Base-by-base conservation (phyloP, 2,329 filamentous ascomycete species). In the Aureobasidium sp. region DNA sequence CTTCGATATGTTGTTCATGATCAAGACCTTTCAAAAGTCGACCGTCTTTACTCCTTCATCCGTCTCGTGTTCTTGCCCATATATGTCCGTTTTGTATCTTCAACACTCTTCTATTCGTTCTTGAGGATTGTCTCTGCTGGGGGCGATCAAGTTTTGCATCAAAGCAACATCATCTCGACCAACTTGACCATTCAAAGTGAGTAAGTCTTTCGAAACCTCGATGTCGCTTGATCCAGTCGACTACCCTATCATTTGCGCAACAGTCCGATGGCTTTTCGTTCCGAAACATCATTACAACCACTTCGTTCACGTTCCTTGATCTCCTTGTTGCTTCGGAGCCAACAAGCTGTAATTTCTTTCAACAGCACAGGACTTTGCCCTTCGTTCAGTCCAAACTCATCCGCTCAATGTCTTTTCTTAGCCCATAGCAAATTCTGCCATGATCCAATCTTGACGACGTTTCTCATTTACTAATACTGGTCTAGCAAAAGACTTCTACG, bases 91-190 rank as follows among this genome's bases (percentile, higher is more conserved):
- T 50, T 60, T 42, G 3, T 42, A 50, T 40, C 33, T 22, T 42
- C 57, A 31, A 29, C 24, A 14, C 12, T 24, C 45, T 40, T 22
- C 40, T 48, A 48, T 48, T 42, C 35, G 27, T 31, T 50, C 37
- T 60, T 17, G 24, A 14, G 29, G n/a, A 6, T 35, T 24, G 33
- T 40, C 45, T 50, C 35, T 50, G 31, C 27, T 50, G 57, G 15
- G n/a, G 57, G 33, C 57, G 57, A 60, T 60, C 57, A 60, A 60
- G 57, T 60, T 60, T 60, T 60, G 57, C 57, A 57, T 40, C 48
- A 59, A 60, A 60, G 57, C 44, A 60, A 50, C 57, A 49, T 37
- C 57, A 60, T 60, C 57, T 33, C 45, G 45, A 60, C 45, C 44
- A 29, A 50, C 19, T 40, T 45, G 57, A 50, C 45, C 24, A 60